A percentile compares a stretch with the other conserved stretches of the same genome.
Conservation (phyloP, 164 flowering plant genomes). For the Annona squamosa region DNA sequence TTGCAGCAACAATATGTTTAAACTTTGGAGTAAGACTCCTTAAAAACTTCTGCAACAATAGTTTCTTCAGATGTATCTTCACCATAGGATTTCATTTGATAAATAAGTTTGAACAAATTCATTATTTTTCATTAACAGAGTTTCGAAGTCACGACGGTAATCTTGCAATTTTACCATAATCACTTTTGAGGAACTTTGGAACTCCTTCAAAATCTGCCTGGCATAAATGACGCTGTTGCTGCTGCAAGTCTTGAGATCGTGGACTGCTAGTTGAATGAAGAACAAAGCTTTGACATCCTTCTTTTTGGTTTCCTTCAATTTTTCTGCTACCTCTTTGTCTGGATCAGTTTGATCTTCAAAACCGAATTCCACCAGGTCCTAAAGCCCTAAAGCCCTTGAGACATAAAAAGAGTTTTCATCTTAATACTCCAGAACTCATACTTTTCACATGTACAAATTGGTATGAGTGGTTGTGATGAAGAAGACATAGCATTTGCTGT, state of each 20-base stretch:
- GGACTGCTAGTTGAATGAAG: constrained; percentile 1
- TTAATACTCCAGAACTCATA: background rate
- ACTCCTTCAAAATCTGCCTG: constrained; percentile 1
- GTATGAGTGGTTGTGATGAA: background rate
- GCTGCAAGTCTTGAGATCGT: constrained; percentile 2
- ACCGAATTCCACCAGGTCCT: too few relatives aligned
- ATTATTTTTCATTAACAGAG: background rate
- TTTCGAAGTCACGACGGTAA: background rate
- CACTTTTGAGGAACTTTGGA: background rate
- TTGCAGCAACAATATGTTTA: background rate
- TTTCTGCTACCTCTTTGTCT: background rate
- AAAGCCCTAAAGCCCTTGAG: too few relatives aligned
- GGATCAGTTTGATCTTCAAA: background rate
- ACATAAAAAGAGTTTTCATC: background rate
- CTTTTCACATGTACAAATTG: background rate
- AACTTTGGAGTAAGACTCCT: background rate
- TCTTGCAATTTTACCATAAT: constrained; percentile 1
- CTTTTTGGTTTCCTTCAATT: constrained; percentile 1
- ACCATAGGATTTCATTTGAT: constrained; percentile 1
- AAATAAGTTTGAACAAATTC: background rate
- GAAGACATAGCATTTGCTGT: background rate
- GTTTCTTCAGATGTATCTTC: background rate
- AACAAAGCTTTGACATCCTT: background rate
- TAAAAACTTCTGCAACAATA: background rate
- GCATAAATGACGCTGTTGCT: background rate